Base-by-base conservation (phyloP, 306 rosid genomes). In the Lathyrus aphaca region DNA sequence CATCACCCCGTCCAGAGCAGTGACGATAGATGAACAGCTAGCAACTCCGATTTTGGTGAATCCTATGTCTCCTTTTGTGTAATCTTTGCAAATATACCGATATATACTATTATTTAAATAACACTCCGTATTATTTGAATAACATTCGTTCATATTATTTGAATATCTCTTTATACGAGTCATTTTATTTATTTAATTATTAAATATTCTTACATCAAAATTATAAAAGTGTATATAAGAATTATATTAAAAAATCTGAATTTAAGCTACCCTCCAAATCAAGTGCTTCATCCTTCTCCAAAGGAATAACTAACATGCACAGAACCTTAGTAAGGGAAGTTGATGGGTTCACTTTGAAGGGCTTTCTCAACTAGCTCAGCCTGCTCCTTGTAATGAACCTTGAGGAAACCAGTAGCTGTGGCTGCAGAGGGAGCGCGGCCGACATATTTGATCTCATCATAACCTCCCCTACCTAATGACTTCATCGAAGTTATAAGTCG, bases 361-460 rank as follows among this genome's bases (percentile, higher is more conserved):
- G 97, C 95, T 84, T 91, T 86, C 71, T 86, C 86, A 74, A 88
- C 85, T 64, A 94, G 73, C 72, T 94, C 89, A 1, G 82, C 61
- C 66, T 91, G 99, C 82, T 94, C 99, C 81, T 82, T 88, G 0
- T 81, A 86, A 68, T 94, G 97, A 79, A 86, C 88, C 39, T 67
- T 68, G 63, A 80, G 85, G 89, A 91, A 94, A 73, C 99, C 97
- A 5, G 97, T 94, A 61, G 97, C 97, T 6, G 96, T 79, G 70
- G 96, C 95, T 16, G 96, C 95, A 9, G 99, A 94, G 5, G 97
- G 96, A 77, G 88, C 96, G 8, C 96, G 99, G 19, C 97, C 98
- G 12, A 78, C 78, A 29, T 94, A 91, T 71, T 88, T 94, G 50
- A 86, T 74, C 66, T 87, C 91, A 0, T 90, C 97, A 13, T 82